Evolutionary conservation across 2,329 filamentous ascomycete genomes (phyloP).

Genomic region (Diplocarpon mali): DNA sequence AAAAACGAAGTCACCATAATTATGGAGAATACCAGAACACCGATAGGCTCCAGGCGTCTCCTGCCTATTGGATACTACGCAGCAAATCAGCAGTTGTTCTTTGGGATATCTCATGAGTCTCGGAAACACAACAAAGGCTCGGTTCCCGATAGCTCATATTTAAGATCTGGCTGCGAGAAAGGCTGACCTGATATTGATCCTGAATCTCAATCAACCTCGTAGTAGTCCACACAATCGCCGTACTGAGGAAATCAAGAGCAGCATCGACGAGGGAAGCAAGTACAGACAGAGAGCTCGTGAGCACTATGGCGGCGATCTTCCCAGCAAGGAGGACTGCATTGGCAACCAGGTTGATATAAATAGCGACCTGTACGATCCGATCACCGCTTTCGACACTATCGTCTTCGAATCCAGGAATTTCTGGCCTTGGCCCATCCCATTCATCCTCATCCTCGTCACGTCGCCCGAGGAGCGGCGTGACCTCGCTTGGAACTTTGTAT

Average conservation of each 20-base stretch:
- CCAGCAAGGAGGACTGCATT: constrained; percentile 45
- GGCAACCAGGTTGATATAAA: constrained; percentile 58
- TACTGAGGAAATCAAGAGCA: constrained; percentile 48
- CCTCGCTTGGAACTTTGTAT: constrained; percentile 59
- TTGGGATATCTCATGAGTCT: too few species aligned
- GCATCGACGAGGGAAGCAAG: constrained; percentile 52
- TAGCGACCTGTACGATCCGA: constrained; percentile 71
- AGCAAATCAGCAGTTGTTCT: neutral
- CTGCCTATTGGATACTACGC: constrained; percentile 43
- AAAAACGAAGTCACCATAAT: constrained; percentile 53
- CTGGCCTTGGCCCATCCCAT: constrained; percentile 35
- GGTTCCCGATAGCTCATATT: too few species aligned
- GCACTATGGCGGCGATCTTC: constrained; percentile 43
- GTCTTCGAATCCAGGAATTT: constrained; percentile 59
- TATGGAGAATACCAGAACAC: constrained; percentile 51
- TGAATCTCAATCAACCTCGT: constrained; percentile 43
- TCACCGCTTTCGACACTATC: constrained; percentile 66
- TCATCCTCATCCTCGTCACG: constrained; percentile 35
- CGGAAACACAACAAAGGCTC: too few species aligned
- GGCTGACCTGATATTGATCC: constrained; percentile 20
- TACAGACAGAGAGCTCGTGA: constrained; percentile 47
- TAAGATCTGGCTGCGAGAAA: neutral
- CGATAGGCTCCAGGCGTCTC: constrained; percentile 46
- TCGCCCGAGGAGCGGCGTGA: constrained; percentile 42
- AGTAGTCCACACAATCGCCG: constrained; percentile 48